phyloP scores from a whole-genome alignment of 73 alveolate species.

The Diophrys appendiculata region DNA sequence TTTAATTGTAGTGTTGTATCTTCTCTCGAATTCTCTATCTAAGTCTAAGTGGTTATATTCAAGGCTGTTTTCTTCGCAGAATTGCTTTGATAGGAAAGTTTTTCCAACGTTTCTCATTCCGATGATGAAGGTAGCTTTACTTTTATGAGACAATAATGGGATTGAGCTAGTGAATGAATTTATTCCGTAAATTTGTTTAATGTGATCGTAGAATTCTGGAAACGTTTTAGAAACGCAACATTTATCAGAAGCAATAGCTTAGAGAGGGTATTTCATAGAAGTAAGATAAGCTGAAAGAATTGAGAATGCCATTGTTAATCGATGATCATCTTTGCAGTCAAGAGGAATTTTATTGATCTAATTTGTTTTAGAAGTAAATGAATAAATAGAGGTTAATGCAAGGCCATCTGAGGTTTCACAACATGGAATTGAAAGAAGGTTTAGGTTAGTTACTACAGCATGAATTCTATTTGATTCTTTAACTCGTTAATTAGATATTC shows the following conservation, averaged over 20 bases:
- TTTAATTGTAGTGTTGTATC: conserved; percentile 2
- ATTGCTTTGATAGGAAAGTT: conserved; percentile 23
- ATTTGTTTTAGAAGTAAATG: neutral
- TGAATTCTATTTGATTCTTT: conserved; percentile 62
- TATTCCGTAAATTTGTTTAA: conserved; percentile 12
- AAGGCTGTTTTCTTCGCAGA: conserved; percentile 14
- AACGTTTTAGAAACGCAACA: conserved; percentile 56
- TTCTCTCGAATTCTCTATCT: conserved; percentile 18
- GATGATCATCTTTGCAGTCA: conserved; percentile 33
- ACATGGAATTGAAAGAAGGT: conserved; percentile 13
- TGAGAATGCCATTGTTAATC: conserved; percentile 68
- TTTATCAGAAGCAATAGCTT: no score
- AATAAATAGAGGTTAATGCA: conserved; percentile 13
- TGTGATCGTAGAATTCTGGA: conserved; percentile 56
- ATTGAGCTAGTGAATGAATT: neutral
- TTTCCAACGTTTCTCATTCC: conserved; percentile 70
- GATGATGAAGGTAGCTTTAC: conserved; percentile 27
- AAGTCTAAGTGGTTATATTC: conserved; percentile 15
- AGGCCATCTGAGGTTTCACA: conserved; percentile 38
- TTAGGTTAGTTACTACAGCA: conserved; percentile 33
- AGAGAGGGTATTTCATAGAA: no score
- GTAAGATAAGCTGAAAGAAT: no score
- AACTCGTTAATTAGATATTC: conserved; percentile 57
- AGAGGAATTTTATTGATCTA: conserved; percentile 1
- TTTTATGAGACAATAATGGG: neutral